Base-by-base conservation (phyloP, 2,329 filamentous ascomycete genomes). In the Neopestalotiopsis rosae region DNA sequence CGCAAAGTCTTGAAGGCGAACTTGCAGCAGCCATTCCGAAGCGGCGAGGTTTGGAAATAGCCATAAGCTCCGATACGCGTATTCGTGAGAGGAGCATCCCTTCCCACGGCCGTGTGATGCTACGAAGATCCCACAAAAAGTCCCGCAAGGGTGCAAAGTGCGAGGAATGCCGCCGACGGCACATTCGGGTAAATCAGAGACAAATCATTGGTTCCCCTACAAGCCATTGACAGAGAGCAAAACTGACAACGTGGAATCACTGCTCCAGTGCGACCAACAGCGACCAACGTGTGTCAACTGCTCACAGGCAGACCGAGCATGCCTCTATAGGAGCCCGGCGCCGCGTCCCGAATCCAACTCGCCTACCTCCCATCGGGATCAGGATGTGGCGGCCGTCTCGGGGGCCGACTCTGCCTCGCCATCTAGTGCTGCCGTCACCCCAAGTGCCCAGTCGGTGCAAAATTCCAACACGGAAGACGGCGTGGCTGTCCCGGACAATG, bases 81-180 rank as follows among this genome's bases (percentile, higher is more conserved):
- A 38, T 38, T 38, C 10, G 34, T 38, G 34, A 10, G 10, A 38
- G 10, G 34, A 38, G 10, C 24, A 38, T 38, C 34, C 34, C 34
- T 7, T 38, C 24, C 24, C 34, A 38, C 34, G 5, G 5, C 34
- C 20, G n/a, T n/a, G 34, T 30, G 3, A 67, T 67, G 66, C 38
- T 68, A 20, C 61, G 67, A 20, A 20, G 67, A 61, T 57, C 67
- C 6, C 67, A 68, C 38, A 65, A 61, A 24, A 68, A 68, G 38
- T 52, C 57, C 32, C 34, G 52, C 34, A 68, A 57, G 28, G 67
- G 67, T n/a, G 56, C 65, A n/a, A 67, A 67, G 49, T 68, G 67
- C n/a, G 38, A 38, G 7, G 67, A 68, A 59, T 68, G 67, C 34
- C 38, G 42, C 6, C 49, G 67, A 10, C 45, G 67, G 14, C 67